phyloP scores from a whole-genome alignment of 495 filamentous ascomycete species.

The Glarea lozoyensis region DNA sequence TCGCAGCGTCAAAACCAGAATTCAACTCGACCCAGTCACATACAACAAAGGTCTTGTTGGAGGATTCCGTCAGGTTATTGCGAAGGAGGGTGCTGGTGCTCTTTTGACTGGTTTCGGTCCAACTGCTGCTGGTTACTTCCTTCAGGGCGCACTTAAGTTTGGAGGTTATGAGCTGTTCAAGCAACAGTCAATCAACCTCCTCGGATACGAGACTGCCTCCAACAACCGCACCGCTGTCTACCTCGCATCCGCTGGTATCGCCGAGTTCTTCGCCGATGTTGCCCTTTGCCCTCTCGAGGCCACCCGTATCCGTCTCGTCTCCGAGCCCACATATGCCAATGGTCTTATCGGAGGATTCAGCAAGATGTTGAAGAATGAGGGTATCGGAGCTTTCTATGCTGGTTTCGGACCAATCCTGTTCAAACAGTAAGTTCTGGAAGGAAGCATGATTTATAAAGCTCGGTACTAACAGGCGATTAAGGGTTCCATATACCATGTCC shows the following conservation, averaged over 20 bases:
- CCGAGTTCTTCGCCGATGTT: constrained; percentile 92
- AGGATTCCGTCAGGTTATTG: constrained; percentile 75
- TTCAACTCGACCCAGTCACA: constrained; percentile 82
- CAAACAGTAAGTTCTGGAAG: constrained; percentile 74
- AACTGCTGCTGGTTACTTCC: constrained; percentile 87
- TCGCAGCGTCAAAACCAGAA: constrained; percentile 84
- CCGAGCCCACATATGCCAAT: constrained; percentile 75
- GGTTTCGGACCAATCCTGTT: constrained; percentile 90
- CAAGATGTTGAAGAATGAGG: constrained; percentile 81
- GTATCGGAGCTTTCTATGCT: constrained; percentile 85
- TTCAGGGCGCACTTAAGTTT: constrained; percentile 93
- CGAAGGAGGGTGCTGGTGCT: constrained; percentile 78
- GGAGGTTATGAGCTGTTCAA: constrained; percentile 96
- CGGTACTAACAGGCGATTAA: constrained; percentile 26
- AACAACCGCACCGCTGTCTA: constrained; percentile 86
- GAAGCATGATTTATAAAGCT: not conserved
- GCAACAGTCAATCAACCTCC: constrained; percentile 76
- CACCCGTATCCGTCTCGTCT: constrained; percentile 91
- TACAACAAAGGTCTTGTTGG: constrained; percentile 89
- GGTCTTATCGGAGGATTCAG: constrained; percentile 74
- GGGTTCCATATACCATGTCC: constrained; percentile 99
- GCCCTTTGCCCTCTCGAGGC: constrained; percentile 91
- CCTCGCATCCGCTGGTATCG: constrained; percentile 71
- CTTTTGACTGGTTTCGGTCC: constrained; percentile 82
- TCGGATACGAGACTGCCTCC: constrained; percentile 71